A percentile compares a stretch with the other conserved stretches of the same genome.
phyloP scores from a whole-genome alignment of 75 land plant species.

The Ceratopteris richardii region DNA sequence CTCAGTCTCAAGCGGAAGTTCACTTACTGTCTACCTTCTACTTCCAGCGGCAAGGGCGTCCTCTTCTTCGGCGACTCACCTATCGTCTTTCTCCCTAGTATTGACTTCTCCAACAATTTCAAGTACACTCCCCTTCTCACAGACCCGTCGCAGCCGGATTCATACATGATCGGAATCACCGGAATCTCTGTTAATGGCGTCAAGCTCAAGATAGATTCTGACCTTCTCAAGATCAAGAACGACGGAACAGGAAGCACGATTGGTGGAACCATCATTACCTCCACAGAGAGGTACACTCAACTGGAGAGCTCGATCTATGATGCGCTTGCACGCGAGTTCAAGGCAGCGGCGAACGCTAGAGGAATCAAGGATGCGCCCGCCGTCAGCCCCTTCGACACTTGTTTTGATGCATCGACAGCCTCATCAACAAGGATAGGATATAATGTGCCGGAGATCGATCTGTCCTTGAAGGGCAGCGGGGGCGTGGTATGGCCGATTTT shows the following conservation, averaged over 20 bases:
- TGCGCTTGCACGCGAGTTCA: constrained; percentile 18
- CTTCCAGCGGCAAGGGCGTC: not conserved
- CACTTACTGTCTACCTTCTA: not conserved
- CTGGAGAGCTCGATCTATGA: constrained; percentile 34
- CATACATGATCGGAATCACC: constrained; percentile 35
- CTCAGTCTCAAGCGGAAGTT: constrained; percentile 8
- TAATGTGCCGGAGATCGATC: not conserved
- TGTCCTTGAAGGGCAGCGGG: constrained; percentile 6
- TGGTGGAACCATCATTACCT: constrained; percentile 25
- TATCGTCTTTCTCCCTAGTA: constrained; percentile 13
- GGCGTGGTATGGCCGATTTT: constrained; percentile 37
- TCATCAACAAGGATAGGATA: constrained; percentile 1
- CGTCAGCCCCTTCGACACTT: constrained; percentile 7
- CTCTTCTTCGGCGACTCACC: constrained; percentile 23
- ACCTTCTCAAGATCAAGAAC: constrained; percentile 18
- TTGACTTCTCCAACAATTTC: constrained; percentile 16
- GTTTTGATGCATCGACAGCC: constrained; percentile 7
- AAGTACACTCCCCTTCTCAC: constrained; percentile 36
- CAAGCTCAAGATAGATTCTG: constrained; percentile 14
- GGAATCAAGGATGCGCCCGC: constrained; percentile 9
- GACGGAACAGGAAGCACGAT: not conserved
- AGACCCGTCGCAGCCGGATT: constrained; percentile 18
- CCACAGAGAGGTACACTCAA: constrained; percentile 38
- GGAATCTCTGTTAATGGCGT: constrained; percentile 24
- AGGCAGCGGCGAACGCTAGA: constrained; percentile 10